Conservation (phyloP, 2,329 filamentous ascomycete species). For the Monosporascus sp. region DNA sequence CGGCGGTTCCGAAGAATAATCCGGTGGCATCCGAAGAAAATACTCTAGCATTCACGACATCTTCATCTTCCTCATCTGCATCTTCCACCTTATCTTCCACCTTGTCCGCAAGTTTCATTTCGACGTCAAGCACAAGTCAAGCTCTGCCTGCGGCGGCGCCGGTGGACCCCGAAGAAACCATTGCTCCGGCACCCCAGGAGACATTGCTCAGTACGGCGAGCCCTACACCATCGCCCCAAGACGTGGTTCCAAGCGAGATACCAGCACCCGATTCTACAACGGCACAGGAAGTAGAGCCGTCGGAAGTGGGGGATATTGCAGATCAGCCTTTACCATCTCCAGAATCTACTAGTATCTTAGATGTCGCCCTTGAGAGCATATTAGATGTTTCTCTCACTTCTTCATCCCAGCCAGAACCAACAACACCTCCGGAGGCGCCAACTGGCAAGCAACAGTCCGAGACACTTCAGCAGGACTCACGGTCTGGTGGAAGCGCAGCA, state of each 20-base stretch:
- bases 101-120: no score
- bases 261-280: conserved; percentile 9
- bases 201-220: conserved; percentile 33
- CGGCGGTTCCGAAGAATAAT: conserved; percentile 40
- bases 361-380: background rate
- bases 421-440: background rate
- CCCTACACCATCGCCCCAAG: conserved; percentile 19
- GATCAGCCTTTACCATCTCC: background rate
- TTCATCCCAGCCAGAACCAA: background rate
- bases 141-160: conserved; percentile 6
- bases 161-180: conserved; percentile 2
- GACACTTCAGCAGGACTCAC: conserved; percentile 3
- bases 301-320: conserved; percentile 1
- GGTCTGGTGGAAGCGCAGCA: conserved; percentile 9
- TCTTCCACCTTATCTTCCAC: background rate
- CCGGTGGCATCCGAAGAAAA: conserved; percentile 12
- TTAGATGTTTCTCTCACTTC: background rate
- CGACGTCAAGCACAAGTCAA: conserved; percentile 1
- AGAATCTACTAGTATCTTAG: background rate
- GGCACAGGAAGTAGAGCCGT: conserved; percentile 10
- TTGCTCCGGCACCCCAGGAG: conserved; percentile 11
- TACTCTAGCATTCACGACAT: conserved; percentile 8
- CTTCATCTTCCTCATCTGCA: conserved; percentile 10
- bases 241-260: conserved; percentile 14
- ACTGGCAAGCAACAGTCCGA: conserved; percentile 8